A percentile compares a stretch with the other conserved stretches of the same genome.
Evolutionary conservation across 2,329 filamentous ascomycete genomes (phyloP).

Genomic region (Sporothrix euskadiensis): DNA sequence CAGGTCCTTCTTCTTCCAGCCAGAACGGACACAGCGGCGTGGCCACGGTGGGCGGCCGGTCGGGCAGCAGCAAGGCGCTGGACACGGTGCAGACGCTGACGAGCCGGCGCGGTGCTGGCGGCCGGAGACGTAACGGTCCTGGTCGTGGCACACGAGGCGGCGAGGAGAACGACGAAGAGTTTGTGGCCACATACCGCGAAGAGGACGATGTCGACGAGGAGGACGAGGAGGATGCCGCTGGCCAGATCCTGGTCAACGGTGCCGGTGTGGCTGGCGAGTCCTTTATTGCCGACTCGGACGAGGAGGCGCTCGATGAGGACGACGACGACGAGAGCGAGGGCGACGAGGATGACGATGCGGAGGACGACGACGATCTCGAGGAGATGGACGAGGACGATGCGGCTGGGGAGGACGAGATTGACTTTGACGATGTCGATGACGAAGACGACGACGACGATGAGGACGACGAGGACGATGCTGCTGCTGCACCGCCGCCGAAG

Average conservation of each 20-base stretch:
- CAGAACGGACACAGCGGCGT: slow-evolving; percentile 37
- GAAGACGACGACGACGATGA: slow-evolving; percentile 41
- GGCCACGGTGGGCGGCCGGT: not conserved
- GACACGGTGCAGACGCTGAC: slow-evolving; percentile 58
- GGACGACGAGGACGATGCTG: slow-evolving; percentile 39
- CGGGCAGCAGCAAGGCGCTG: slow-evolving; percentile 49
- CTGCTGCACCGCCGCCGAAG: slow-evolving; percentile 40
- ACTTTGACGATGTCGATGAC: slow-evolving; percentile 33
- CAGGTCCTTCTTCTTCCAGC: slow-evolving; percentile 25
- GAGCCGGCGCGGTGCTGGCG: slow-evolving; percentile 46
- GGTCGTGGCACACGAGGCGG: not conserved
- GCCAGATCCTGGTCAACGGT: slow-evolving; percentile 42
- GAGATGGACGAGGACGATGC: slow-evolving; percentile 69
- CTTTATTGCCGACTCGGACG: slow-evolving; percentile 30
- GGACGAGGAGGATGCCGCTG: slow-evolving; percentile 33
- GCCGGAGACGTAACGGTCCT: slow-evolving; percentile 14
- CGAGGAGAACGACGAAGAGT: slow-evolving; percentile 57
- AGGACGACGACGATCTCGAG: slow-evolving; percentile 39
- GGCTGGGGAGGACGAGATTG: slow-evolving; percentile 40
- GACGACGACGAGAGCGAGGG: slow-evolving; percentile 60
- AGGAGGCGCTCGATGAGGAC: slow-evolving; percentile 41
- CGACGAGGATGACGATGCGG: slow-evolving; percentile 45
- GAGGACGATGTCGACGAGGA: slow-evolving; percentile 49
- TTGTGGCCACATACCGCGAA: slow-evolving; percentile 82
- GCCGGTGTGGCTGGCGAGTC: slow-evolving; percentile 32